These are phyloP conservation scores for Yamadazyma songkhlaensis DNA, from an alignment of 1,139 yeast species.

Conservation along the genomic window DNA sequence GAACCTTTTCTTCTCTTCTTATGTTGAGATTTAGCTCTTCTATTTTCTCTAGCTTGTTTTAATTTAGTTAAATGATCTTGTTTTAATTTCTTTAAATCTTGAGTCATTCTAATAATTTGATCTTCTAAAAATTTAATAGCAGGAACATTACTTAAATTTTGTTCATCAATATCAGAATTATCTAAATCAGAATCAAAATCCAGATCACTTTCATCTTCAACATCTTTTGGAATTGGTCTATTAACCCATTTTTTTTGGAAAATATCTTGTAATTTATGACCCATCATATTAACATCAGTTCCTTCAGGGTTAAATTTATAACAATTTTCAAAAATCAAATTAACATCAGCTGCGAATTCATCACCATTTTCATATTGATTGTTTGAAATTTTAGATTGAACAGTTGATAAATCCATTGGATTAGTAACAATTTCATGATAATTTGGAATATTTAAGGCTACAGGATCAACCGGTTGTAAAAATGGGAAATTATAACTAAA, in stretches of 20 bases:
- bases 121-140: constrained; percentile 87
- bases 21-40: constrained; percentile 44
- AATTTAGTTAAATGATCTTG: constrained; percentile 62
- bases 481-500: constrained; percentile 86
- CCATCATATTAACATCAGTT: constrained; percentile 93
- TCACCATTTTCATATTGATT: constrained; percentile 89
- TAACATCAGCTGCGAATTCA: constrained; percentile 79
- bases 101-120: constrained; percentile 81
- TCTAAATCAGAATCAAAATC: constrained; percentile 47
- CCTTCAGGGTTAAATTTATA: constrained; percentile 94
- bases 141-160: constrained; percentile 69
- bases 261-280: constrained; percentile 80
- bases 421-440: constrained; percentile 80
- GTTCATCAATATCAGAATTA: constrained; percentile 70
- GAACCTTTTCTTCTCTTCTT: constrained; percentile 24
- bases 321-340: constrained; percentile 84
- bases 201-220: constrained; percentile 35
- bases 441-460: constrained; percentile 88
- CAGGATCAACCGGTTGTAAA: constrained; percentile 91
- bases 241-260: constrained; percentile 90
- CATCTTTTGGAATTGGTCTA: constrained; percentile 69
- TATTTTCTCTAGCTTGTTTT: constrained; percentile 42
- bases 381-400: constrained; percentile 74
- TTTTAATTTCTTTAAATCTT: constrained; percentile 79
- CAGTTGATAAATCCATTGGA: constrained; percentile 95